Conservation (phyloP, 106 monocot genomes). For the Platanthera guangdongensis region DNA sequence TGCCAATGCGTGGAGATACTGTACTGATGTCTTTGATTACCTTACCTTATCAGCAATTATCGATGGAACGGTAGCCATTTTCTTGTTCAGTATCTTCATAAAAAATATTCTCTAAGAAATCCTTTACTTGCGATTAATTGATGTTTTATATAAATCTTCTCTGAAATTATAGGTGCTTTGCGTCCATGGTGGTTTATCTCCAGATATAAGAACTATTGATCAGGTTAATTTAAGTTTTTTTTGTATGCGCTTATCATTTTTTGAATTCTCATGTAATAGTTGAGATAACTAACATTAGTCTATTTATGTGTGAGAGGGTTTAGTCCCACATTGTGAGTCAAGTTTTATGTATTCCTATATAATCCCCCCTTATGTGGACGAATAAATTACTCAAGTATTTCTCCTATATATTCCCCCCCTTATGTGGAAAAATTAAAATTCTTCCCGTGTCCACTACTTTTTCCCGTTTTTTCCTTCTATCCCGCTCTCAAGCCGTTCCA, state of each 20-base stretch:
- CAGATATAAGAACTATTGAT: conserved; percentile 90
- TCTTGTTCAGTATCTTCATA: not conserved
- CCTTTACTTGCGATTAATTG: not conserved
- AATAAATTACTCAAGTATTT: too few relatives aligned
- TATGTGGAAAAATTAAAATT: too few relatives aligned
- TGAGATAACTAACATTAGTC: too few relatives aligned
- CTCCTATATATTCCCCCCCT: too few relatives aligned
- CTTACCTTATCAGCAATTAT: conserved; percentile 95
- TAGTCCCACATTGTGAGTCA: too few relatives aligned
- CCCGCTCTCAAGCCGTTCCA: too few relatives aligned
- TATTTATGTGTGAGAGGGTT: too few relatives aligned
- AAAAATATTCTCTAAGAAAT: not conserved
- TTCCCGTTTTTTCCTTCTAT: too few relatives aligned
- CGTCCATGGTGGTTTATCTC: conserved; percentile 97
- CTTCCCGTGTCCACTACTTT: too few relatives aligned
- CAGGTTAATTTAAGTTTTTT: conserved; percentile 36
- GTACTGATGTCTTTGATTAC: conserved; percentile 98
- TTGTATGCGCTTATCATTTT: not conserved
- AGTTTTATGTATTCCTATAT: too few relatives aligned
- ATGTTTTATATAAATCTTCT: conserved; percentile 7
- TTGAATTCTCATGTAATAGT: not conserved
- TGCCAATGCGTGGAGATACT: conserved; percentile 98
- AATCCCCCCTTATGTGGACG: too few relatives aligned
- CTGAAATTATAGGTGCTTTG: conserved; percentile 70
- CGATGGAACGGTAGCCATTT: conserved; percentile 73